Evolutionary conservation across 2,329 filamentous ascomycete species (phyloP), one percentile per base, ranked within the genome.

Genomic region (Talaromyces sp.): DNA sequence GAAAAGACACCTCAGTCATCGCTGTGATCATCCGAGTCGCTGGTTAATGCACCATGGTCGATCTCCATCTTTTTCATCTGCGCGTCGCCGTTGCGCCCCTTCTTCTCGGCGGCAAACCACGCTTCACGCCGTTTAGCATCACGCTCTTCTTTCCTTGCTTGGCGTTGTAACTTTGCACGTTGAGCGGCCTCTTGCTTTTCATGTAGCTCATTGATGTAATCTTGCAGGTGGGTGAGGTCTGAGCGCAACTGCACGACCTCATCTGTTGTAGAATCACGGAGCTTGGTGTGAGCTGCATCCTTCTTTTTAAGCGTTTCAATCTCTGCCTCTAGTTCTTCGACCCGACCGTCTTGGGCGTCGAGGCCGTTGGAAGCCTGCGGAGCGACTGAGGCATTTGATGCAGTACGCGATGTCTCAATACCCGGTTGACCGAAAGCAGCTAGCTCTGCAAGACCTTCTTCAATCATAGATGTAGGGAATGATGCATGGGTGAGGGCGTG

Each of bases 101-200:
- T 72, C 55, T 73, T 77, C 55, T 77, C 75, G 3, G 73, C 75
- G 19, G 72, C 69, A 57, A 77, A 74, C 70, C 75, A 78, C 19
- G 73, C 73, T 59, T 77, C 66, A 51, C 75, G 66, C 48, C 68
- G 70, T 49, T 70, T 69, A n/a, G 63, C 54, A 30, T 70, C 73
- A n/a, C 70, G 67, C 27, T 72, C 71, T 48, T 76, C 73, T 52
- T 71, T 75, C 48, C 68, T 69, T 30, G 66, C 68, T 57, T 71
- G 70, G 7, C 67, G 69, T 39, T 61, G 58, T 29, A 73, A 52
- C 54, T 67, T 70, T 43, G 68, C 63, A 35, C 61, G 58, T 30
- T 69, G 65, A 29, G 68, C 62, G 22, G 64, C 65, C 40, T 70
- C 70, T 55, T 74, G 70, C 41, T 73, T 73, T 48, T 69, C 66